Conservation (phyloP, 1,284 basidiomycete genomes). For the Meripilus lineatus region DNA sequence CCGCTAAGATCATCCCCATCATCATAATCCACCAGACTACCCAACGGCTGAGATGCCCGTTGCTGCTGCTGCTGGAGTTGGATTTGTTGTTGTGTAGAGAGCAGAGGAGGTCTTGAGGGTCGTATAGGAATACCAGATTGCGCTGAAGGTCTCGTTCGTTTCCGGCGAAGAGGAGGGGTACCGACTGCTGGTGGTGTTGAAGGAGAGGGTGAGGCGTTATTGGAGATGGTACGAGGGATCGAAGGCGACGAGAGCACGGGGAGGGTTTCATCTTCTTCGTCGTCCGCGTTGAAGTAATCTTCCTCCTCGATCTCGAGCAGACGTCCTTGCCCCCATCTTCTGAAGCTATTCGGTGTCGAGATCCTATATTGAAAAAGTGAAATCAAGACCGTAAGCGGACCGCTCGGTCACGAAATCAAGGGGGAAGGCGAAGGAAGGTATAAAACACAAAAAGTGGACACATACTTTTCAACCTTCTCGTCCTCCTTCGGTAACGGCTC, state of each 20-base stretch:
- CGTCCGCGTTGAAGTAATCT: slow-evolving; percentile 86
- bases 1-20: slow-evolving; percentile 41
- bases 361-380: not conserved
- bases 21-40: slow-evolving; percentile 66
- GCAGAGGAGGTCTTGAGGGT: slow-evolving; percentile 17
- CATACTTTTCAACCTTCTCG: slow-evolving; percentile 47
- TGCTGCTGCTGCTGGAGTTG: too few relatives aligned
- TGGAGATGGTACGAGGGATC: not conserved
- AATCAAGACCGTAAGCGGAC: not conserved
- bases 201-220: slow-evolving; percentile 6
- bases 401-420: too few relatives aligned
- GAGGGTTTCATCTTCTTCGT: slow-evolving; percentile 46
- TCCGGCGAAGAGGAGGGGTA: slow-evolving; percentile 30
- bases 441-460: slow-evolving; percentile 12
- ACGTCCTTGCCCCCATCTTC: slow-evolving; percentile 46
- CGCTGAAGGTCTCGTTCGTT: slow-evolving; percentile 48
- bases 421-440: too few relatives aligned
- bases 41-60: slow-evolving; percentile 44
- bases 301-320: slow-evolving; percentile 72
- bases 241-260: slow-evolving; percentile 31
- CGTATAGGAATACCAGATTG: slow-evolving; percentile 21
- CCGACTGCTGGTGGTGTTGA: slow-evolving; percentile 15
- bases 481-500: slow-evolving; percentile 62
- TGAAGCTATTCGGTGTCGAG: slow-evolving; percentile 24
- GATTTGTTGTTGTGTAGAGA: too few relatives aligned